phyloP scores from a whole-genome alignment of 1,284 basidiomycete species.

The Thelephora terrestris region DNA sequence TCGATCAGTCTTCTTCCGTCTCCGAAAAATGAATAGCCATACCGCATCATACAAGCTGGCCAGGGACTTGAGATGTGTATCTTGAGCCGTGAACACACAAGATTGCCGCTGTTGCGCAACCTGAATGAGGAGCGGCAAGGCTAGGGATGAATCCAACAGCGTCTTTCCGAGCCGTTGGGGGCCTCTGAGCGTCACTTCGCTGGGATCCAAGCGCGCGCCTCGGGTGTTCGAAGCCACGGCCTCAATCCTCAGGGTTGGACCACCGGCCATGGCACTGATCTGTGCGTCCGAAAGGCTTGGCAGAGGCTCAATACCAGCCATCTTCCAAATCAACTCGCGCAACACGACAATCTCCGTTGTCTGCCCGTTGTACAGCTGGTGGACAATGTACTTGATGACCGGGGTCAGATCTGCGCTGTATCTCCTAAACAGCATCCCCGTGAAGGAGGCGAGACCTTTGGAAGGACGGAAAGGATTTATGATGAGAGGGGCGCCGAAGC shows the following conservation, averaged over 20 bases:
- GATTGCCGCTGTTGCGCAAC: conserved; percentile 82
- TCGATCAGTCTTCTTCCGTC: background rate
- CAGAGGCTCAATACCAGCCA: conserved; percentile 90
- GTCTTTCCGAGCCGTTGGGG: conserved; percentile 61
- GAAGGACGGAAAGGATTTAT: conserved; percentile 11
- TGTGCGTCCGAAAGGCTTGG: conserved; percentile 85
- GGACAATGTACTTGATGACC: conserved; percentile 84
- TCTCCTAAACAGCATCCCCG: conserved; percentile 84
- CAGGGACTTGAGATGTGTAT: conserved; percentile 75
- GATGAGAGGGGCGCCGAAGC: too few species aligned
- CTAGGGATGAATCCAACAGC: conserved; percentile 63
- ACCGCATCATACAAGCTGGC: conserved; percentile 83
- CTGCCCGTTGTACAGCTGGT: conserved; percentile 79
- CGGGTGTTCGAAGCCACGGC: conserved; percentile 64
- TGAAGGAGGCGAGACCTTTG: conserved; percentile 82
- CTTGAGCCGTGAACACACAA: conserved; percentile 61
- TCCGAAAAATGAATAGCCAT: conserved; percentile 26
- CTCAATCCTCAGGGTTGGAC: conserved; percentile 81
- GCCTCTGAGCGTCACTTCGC: conserved; percentile 47
- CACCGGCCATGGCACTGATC: conserved; percentile 84
- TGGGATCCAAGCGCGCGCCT: conserved; percentile 59
- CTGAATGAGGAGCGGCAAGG: conserved; percentile 78
- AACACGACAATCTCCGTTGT: conserved; percentile 88
- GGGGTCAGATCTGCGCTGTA: conserved; percentile 80
- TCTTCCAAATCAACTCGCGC: conserved; percentile 87